Percentiles rank a stretch among this genome's conserved stretches.
Evolutionary conservation across 1,139 yeast genomes (phyloP).

Genomic region (Hanseniaspora gamundiae): DNA sequence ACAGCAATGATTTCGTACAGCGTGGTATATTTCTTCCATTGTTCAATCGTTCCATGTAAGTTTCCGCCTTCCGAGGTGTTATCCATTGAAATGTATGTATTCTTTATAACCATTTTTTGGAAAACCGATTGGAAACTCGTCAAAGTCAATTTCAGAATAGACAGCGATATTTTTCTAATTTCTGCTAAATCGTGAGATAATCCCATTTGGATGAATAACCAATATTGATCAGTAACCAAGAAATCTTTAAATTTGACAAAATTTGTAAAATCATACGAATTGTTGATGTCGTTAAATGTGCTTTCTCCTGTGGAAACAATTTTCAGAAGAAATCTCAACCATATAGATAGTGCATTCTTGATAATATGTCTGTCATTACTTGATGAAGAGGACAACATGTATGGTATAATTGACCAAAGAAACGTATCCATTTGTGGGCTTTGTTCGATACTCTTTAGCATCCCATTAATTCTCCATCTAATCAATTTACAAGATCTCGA

Average conservation of each 20-base stretch:
- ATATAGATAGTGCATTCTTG: constrained; percentile 38
- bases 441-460: constrained; percentile 4
- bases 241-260: constrained; percentile 26
- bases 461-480: constrained; percentile 17
- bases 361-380: constrained; percentile 23
- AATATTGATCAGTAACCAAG: constrained; percentile 35
- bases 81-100: constrained; percentile 23
- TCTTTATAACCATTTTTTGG: constrained; percentile 25
- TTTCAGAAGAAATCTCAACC: constrained; percentile 40
- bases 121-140: constrained; percentile 16
- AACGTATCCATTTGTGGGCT: constrained; percentile 14
- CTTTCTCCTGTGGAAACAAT: background rate
- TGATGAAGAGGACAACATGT: constrained; percentile 19
- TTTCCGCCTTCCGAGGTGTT: background rate
- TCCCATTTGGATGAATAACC: constrained; percentile 49
- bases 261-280: background rate
- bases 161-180: constrained; percentile 57
- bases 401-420: constrained; percentile 37
- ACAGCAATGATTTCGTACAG: constrained; percentile 70
- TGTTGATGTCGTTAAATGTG: background rate
- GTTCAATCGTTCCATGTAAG: constrained; percentile 11
- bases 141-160: constrained; percentile 53
- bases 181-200: constrained; percentile 51
- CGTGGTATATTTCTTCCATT: constrained; percentile 67
- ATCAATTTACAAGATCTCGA: constrained; percentile 13